Conservation (phyloP, 2,329 filamentous ascomycete genomes). For the Cladosporium sp. region DNA sequence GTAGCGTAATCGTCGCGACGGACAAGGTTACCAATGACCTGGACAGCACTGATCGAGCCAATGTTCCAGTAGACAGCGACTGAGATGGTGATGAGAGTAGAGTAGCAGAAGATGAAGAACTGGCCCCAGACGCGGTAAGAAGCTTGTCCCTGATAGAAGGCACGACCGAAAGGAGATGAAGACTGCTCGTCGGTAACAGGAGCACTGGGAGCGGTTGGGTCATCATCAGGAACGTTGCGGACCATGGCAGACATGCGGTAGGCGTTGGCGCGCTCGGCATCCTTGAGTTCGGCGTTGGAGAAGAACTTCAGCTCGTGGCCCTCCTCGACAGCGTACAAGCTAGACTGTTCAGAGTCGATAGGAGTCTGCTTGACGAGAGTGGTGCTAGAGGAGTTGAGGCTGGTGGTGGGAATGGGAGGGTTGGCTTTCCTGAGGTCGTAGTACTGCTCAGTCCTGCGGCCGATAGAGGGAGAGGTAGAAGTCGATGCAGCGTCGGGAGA, state of each 20-base stretch:
- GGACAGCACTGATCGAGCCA: conserved; percentile 44
- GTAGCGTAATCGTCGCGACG: conserved; percentile 17
- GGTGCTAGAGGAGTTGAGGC: conserved; percentile 26
- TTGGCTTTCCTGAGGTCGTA: conserved; percentile 15
- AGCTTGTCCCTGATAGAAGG: conserved; percentile 50
- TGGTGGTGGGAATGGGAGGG: conserved; percentile 14
- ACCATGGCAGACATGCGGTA: conserved; percentile 13
- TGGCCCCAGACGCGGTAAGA: conserved; percentile 48
- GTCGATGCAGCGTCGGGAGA: conserved; percentile 13
- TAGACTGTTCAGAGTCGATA: conserved; percentile 21
- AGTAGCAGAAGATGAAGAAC: conserved; percentile 48
- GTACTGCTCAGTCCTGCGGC: conserved; percentile 11
- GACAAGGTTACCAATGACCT: conserved; percentile 39
- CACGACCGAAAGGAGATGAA: conserved; percentile 50
- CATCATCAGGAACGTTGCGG: conserved; percentile 8
- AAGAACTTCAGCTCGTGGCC: conserved; percentile 11
- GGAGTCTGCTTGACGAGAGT: conserved; percentile 19
- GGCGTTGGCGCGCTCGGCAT: conserved; percentile 9
- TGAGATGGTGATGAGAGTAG: conserved; percentile 42
- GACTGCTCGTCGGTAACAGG: conserved; percentile 7
- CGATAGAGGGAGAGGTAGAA: conserved; percentile 5
- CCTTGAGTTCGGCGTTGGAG: conserved; percentile 4
- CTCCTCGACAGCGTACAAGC: conserved; percentile 13
- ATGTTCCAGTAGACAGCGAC: conserved; percentile 50
- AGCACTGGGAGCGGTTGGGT: not conserved